Percentiles rank a stretch among this genome's conserved stretches.
Conservation (phyloP, 1,139 yeast genomes). For the Scheffersomyces illinoinensis region DNA sequence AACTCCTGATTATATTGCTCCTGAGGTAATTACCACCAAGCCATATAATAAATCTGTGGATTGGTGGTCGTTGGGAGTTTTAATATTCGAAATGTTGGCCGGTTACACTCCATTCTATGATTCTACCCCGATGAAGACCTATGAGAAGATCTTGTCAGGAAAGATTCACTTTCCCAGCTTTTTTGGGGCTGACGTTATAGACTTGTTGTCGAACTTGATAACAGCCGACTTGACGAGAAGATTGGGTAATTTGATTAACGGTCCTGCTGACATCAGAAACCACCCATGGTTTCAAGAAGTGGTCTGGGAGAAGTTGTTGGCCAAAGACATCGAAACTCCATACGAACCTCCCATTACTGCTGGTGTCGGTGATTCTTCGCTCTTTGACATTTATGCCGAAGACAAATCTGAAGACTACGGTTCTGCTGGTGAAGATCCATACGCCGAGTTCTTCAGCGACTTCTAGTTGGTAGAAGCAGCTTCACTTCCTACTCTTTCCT, state of each 20-base stretch:
- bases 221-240: conserved; percentile 57
- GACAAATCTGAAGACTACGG: conserved; percentile 56
- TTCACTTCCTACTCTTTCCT: not conserved
- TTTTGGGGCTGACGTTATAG: conserved; percentile 53
- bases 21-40: conserved; percentile 62
- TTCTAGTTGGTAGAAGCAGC: conserved; percentile 26
- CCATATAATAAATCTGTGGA: conserved; percentile 64
- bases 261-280: conserved; percentile 56
- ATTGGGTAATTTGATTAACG: conserved; percentile 58
- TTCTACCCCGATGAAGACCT: conserved; percentile 62
- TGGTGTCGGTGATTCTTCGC: conserved; percentile 65
- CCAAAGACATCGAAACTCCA: conserved; percentile 62
- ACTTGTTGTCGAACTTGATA: conserved; percentile 50
- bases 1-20: conserved; percentile 65
- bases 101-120: conserved; percentile 66
- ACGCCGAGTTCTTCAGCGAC: conserved; percentile 49
- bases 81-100: conserved; percentile 61
- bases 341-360: conserved; percentile 64
- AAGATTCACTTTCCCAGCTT: conserved; percentile 52
- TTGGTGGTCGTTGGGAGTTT: conserved; percentile 66
- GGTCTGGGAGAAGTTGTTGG: conserved; percentile 58
- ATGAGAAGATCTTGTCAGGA: conserved; percentile 58
- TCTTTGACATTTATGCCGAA: conserved; percentile 61
- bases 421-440: conserved; percentile 48
- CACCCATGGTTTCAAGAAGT: conserved; percentile 64